Conservation (phyloP, 1,284 basidiomycete species). For the Omphalotus olearius region DNA sequence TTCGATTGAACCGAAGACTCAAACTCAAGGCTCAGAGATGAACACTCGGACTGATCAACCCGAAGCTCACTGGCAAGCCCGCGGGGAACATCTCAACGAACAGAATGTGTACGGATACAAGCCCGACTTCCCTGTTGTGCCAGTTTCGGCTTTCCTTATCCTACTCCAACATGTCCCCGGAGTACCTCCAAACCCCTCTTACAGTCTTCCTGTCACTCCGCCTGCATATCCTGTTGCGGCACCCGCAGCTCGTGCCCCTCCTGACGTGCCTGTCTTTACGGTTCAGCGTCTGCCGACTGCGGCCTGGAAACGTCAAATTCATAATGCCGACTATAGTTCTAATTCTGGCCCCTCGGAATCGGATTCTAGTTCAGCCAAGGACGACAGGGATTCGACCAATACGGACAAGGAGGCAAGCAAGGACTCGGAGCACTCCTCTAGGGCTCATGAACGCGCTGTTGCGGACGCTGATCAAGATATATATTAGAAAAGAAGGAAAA, state of each 20-base stretch:
- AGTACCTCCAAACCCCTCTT: not conserved
- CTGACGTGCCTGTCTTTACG: too few species aligned
- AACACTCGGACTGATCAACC: too few species aligned
- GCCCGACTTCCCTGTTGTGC: too few species aligned
- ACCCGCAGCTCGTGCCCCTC: not conserved
- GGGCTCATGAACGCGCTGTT: not conserved
- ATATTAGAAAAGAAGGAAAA: not conserved
- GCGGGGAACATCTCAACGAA: too few species aligned
- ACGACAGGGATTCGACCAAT: not conserved
- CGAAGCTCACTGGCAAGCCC: too few species aligned
- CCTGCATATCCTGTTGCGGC: not conserved
- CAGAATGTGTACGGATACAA: too few species aligned
- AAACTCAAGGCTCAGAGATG: too few species aligned
- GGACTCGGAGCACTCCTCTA: not conserved
- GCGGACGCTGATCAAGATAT: not conserved
- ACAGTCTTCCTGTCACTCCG: not conserved
- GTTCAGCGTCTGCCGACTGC: not conserved
- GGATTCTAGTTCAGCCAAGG: not conserved
- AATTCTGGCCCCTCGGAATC: not conserved
- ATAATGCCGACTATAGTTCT: conserved; percentile 8
- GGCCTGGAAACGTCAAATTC: conserved; percentile 1
- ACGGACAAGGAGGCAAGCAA: too few species aligned
- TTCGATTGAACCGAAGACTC: too few species aligned
- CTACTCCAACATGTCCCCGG: not conserved
- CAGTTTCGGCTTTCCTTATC: not conserved